Base-by-base conservation (phyloP, 495 filamentous ascomycete genomes). In the Penicillium goetzii region DNA sequence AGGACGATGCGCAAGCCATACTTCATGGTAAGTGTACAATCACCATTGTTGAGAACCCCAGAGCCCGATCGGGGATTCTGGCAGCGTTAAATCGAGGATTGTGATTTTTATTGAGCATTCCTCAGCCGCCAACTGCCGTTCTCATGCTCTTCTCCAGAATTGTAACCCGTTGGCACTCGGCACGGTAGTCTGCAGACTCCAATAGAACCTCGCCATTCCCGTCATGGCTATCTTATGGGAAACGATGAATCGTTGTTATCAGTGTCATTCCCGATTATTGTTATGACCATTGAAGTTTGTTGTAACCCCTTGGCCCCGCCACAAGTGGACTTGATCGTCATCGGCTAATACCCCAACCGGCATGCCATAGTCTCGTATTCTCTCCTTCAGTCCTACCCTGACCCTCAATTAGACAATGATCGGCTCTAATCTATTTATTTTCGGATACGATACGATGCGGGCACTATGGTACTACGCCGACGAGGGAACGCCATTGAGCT, bases 391-490 rank as follows among this genome's bases (percentile, higher is more conserved):
- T 63, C 60, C 52, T 54, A 47, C 36, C 33, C 30, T 36, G 19
- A 38, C 40, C 34, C 63, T 47, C 9, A 49, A 58, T 17, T 11
- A 34, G 10, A 56, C 32, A 53, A 40, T 40, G 43, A 60, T 38
- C 43, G 38, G 58, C 57, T 60, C 54, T 43, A 54, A 68, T 66
- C 38, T 33, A 69, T 53, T 61, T 62, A 59, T 60, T 71, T 68
- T 56, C 34, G 70, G 32, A 75, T 73, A 47, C 81, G 76, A 25
- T 74, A 72, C 28, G 78, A 70, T 2, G 79, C 45, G 49, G n/a
- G 17, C 7, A n/a, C n/a, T n/a, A n/a, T n/a, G n/a, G n/a, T 17
- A 45, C 15, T n/a, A 19, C 11, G 12, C n/a, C 28, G 23, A 21
- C 11, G 21, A 15, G 15, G 34, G 21, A 17, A 32, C 12, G 47